Evolutionary conservation across 2,329 filamentous ascomycete species (phyloP).

Genomic region (Plenodomus biglobosus): DNA sequence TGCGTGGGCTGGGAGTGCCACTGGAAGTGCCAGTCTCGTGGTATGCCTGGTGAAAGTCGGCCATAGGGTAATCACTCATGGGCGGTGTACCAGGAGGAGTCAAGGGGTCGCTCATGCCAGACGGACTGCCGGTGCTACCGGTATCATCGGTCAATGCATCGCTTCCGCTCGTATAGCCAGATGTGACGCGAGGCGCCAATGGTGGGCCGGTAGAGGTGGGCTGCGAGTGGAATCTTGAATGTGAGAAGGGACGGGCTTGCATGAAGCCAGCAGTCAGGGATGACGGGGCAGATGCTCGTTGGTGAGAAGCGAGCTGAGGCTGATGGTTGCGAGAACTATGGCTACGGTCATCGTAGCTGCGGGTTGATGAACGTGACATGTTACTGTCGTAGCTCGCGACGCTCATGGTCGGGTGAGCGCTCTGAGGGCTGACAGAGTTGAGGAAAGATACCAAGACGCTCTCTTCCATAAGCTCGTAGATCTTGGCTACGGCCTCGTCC

Average conservation of each 20-base stretch:
- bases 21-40: constrained; percentile 37
- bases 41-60: constrained; percentile 40
- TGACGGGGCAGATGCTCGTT: constrained; percentile 45
- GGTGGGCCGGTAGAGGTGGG: constrained; percentile 38
- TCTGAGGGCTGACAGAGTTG: constrained; percentile 62
- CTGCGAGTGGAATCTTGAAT: constrained; percentile 43
- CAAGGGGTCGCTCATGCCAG: constrained; percentile 62
- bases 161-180: constrained; percentile 47
- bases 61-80: constrained; percentile 56
- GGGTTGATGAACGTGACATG: constrained; percentile 43
- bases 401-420: constrained; percentile 46
- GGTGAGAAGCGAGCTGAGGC: constrained; percentile 36
- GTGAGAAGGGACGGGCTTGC: constrained; percentile 39
- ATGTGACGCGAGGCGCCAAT: constrained; percentile 27
- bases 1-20: constrained; percentile 42
- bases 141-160: constrained; percentile 64
- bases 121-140: constrained; percentile 51
- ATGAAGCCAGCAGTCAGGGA: constrained; percentile 43
- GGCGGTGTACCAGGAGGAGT: constrained; percentile 78
- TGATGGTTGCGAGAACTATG: constrained; percentile 32
- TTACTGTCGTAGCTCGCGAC: constrained; percentile 48
- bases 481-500: constrained; percentile 80
- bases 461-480: constrained; percentile 97
- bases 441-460: constrained; percentile 91
- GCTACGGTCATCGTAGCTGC: constrained; percentile 47